phyloP scores from a whole-genome alignment of 805 yeast species.

The Candida sakaeoensis region DNA sequence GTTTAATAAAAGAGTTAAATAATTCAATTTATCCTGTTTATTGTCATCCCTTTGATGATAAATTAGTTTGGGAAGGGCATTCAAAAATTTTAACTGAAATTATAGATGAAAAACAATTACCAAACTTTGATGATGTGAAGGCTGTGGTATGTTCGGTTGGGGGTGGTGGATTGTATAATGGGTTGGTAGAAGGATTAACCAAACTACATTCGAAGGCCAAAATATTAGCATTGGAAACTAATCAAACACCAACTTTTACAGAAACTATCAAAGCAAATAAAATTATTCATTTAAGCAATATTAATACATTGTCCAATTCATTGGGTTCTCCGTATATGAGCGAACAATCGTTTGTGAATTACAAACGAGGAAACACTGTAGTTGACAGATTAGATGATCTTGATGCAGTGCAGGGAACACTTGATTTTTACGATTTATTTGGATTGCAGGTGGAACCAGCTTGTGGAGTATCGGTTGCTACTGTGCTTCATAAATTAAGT shows the following conservation, averaged over 20 bases:
- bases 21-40: conserved; percentile 18
- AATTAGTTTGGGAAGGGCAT: conserved; percentile 30
- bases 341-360: conserved; percentile 16
- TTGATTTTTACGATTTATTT: conserved; percentile 21
- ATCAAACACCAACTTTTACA: conserved; percentile 21
- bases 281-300: conserved; percentile 15
- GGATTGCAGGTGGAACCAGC: conserved; percentile 28
- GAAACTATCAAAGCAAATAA: conserved; percentile 19
- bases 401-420: conserved; percentile 21
- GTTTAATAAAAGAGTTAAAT: conserved; percentile 13
- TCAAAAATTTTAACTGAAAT: conserved; percentile 22
- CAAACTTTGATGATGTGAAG: conserved; percentile 17
- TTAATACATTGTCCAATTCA: conserved; percentile 24
- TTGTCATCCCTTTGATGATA: conserved; percentile 32
- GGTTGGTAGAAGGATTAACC: conserved; percentile 23
- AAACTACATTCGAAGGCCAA: conserved; percentile 1
- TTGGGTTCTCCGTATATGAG: conserved; percentile 28
- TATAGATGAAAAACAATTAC: conserved; percentile 17
- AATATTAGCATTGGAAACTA: conserved; percentile 26
- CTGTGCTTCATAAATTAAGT: conserved; percentile 13
- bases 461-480: conserved; percentile 27
- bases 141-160: conserved; percentile 31
- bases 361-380: conserved; percentile 15
- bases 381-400: conserved; percentile 20
- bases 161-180: conserved; percentile 34